Conservation (phyloP, 306 rosid genomes). For the Delonix regia region DNA sequence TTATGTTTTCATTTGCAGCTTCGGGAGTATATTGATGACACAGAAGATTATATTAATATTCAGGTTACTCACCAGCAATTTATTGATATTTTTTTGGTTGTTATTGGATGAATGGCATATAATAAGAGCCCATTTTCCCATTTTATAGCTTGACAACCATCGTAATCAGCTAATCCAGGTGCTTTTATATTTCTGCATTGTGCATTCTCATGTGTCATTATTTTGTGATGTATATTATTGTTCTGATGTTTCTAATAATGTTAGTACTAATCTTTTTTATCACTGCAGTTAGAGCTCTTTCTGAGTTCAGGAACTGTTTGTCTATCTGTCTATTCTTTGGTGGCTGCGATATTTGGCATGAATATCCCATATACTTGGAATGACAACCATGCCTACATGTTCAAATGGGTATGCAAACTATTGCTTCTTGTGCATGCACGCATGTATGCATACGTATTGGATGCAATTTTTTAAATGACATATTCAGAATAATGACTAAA, state of each 20-base stretch:
- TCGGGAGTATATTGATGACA: slow-evolving; percentile 80
- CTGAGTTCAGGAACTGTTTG: slow-evolving; percentile 67
- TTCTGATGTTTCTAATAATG: neutral
- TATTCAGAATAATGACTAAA: neutral
- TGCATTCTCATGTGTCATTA: neutral
- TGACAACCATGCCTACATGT: slow-evolving; percentile 47
- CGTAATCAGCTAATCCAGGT: slow-evolving; percentile 81
- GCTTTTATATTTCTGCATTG: slow-evolving; percentile 20
- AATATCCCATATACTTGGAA: slow-evolving; percentile 71
- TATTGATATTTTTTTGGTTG: neutral
- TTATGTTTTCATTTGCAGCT: slow-evolving; percentile 53
- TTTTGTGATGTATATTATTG: neutral
- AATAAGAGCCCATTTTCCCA: slow-evolving; percentile 1
- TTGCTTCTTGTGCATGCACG: neutral
- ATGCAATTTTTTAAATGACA: slow-evolving; percentile 2
- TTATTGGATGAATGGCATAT: slow-evolving; percentile 9
- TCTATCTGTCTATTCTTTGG: slow-evolving; percentile 58
- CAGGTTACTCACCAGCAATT: slow-evolving; percentile 52
- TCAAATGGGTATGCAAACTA: slow-evolving; percentile 71
- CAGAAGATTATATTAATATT: slow-evolving; percentile 90
- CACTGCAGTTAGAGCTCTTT: slow-evolving; percentile 76
- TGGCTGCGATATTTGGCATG: slow-evolving; percentile 73
- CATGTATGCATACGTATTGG: neutral
- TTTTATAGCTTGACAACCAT: slow-evolving; percentile 73
- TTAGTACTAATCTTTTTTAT: neutral